Evolutionary conservation across 108 stramenopile genomes (phyloP).

Genomic region (Epipyxis sp.): DNA sequence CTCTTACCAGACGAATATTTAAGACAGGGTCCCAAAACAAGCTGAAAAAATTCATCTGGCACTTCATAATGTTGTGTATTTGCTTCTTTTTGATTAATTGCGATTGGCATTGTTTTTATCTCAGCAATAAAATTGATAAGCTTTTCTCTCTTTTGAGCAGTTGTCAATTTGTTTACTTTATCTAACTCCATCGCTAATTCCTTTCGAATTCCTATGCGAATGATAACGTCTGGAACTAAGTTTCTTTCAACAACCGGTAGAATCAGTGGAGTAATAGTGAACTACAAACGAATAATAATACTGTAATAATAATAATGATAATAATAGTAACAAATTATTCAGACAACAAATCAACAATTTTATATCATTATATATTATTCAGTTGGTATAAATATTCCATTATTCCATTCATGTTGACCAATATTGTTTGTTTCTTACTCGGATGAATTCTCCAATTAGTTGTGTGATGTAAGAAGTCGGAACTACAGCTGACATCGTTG

Average conservation of each 20-base stretch:
- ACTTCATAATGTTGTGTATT: constrained; percentile 98
- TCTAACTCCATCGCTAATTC: constrained; percentile 44
- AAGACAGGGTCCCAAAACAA: constrained; percentile 71
- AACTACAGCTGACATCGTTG: too few species aligned
- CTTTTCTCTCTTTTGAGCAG: background rate
- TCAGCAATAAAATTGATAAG: constrained; percentile 39
- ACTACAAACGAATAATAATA: too few species aligned
- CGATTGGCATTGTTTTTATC: constrained; percentile 64
- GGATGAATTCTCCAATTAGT: too few species aligned
- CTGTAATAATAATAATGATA: too few species aligned
- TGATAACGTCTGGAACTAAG: constrained; percentile 47
- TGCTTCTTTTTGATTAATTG: constrained; percentile 66
- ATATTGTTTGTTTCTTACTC: too few species aligned
- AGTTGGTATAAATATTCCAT: too few species aligned
- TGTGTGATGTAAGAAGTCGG: too few species aligned
- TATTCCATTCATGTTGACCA: too few species aligned
- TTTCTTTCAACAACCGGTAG: constrained; percentile 52
- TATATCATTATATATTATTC: too few species aligned
- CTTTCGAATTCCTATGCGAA: constrained; percentile 45
- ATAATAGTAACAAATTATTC: too few species aligned
- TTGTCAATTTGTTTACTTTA: constrained; percentile 29
- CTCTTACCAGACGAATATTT: constrained; percentile 86
- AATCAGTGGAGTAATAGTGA: background rate
- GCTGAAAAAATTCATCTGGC: constrained; percentile 77
- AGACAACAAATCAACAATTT: too few species aligned